Evolutionary conservation across 1,284 basidiomycete species (phyloP), one percentile per base, ranked within the genome.

Genomic region (Trametes sp.): DNA sequence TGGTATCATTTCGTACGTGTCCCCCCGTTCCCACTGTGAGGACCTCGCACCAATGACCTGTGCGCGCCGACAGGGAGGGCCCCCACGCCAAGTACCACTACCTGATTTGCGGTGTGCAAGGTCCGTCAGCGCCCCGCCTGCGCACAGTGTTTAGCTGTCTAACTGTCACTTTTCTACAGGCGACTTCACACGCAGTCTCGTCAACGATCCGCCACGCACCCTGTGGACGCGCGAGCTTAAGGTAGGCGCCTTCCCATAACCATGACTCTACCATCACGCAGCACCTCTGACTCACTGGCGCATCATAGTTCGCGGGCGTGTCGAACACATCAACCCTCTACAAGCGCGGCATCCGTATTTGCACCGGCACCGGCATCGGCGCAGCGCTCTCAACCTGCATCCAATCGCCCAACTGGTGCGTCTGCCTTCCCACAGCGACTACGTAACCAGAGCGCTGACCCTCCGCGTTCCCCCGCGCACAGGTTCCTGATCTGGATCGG

Each of bases 401-500:
- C 41, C 90, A 92, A 73, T 88, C 87, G 10, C 82, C 83, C 5
- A 68, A 88, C 75, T 91, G 89, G 89, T 88, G 69, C 73, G 84
- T 76, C 42, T 26, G 42, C 4, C 36, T 29, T 54, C 57, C 26
- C 63, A 63, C 29, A 46, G 61, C 60, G 46, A 33, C 57, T 62
- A 54, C 61, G 46, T 31, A 55, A 46, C 44, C 59, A 35, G 35
- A 26, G n/a, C 28, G 52, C 65, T 69, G 57, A 69, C 45, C 38
- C 49, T 35, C 33, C 23, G 51, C 55, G 53, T 31, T 24, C 66
- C 54, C 70, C 63, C 57, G 45, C 51, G 52, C 38, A 63, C 64
- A 89, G 88, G 88, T 91, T 84, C 74, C 80, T 91, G 59, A 91
- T 92, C 68, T 92, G 90, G 90, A 92, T 92, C 64, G 89, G 88